A percentile compares a stretch with the other conserved stretches of the same genome.
Conservation (phyloP, 2,329 filamentous ascomycete genomes). For the Rutstroemia sp. region DNA sequence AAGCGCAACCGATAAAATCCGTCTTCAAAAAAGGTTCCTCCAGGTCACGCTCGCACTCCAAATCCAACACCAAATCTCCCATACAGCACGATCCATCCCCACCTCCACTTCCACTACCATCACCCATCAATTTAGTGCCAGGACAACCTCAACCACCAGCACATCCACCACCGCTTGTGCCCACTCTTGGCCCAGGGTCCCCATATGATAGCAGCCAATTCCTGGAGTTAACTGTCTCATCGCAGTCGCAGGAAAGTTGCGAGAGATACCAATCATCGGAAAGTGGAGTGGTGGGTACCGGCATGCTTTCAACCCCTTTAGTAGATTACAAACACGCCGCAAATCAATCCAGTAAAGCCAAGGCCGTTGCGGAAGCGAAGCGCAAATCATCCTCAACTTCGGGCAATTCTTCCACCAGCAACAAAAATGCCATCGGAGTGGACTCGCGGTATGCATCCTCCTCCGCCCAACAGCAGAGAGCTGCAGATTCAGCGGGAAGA, state of each 20-base stretch:
- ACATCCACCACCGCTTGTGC: conserved; percentile 8
- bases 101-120: too few relatives aligned
- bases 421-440: conserved; percentile 23
- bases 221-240: conserved; percentile 8
- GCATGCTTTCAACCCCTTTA: conserved; percentile 27
- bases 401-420: conserved; percentile 18
- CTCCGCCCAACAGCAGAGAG: conserved; percentile 10
- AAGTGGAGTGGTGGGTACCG: conserved; percentile 6
- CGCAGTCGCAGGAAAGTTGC: background rate
- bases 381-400: conserved; percentile 23
- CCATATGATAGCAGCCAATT: conserved; percentile 4
- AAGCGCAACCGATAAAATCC: conserved; percentile 17
- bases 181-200: conserved; percentile 1
- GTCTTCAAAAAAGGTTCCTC: conserved; percentile 11
- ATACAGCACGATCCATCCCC: too few relatives aligned
- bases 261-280: background rate
- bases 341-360: conserved; percentile 24
- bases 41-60: conserved; percentile 12
- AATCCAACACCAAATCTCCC: conserved; percentile 7
- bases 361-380: conserved; percentile 18
- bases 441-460: conserved; percentile 17
- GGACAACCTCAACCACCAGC: background rate
- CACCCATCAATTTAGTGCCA: background rate
- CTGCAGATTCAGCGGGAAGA: conserved; percentile 16
- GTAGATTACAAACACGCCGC: conserved; percentile 26